Evolutionary conservation across 495 filamentous ascomycete genomes (phyloP).

Genomic region (Penicillium bialowiezense): DNA sequence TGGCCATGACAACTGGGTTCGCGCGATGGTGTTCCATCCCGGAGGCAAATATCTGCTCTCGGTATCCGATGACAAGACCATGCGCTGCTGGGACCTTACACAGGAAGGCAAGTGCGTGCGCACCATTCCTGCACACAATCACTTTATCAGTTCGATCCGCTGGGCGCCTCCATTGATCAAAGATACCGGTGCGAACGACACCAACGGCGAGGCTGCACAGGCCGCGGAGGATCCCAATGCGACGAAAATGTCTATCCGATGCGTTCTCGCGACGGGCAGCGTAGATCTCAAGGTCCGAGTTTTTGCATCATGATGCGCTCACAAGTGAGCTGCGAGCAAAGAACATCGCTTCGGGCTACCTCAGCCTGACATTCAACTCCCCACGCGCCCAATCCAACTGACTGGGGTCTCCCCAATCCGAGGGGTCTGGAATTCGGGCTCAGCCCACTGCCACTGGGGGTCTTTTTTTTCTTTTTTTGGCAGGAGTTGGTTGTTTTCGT

Average conservation of each 20-base stretch:
- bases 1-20: conserved; percentile 97
- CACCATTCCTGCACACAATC: conserved; percentile 73
- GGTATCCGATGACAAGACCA: conserved; percentile 84
- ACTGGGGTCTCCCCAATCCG: too few relatives aligned
- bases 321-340: neutral
- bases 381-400: conserved; percentile 2
- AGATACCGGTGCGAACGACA: conserved; percentile 42
- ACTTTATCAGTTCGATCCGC: conserved; percentile 82
- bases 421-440: too few relatives aligned
- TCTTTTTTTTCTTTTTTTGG: neutral
- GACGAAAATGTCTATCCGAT: conserved; percentile 48
- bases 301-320: conserved; percentile 43
- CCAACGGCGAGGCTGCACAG: conserved; percentile 18
- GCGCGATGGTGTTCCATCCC: conserved; percentile 84
- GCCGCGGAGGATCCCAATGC: conserved; percentile 27
- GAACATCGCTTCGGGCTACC: neutral
- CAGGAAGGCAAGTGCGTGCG: conserved; percentile 92
- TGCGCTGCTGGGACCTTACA: conserved; percentile 91
- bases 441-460: too few relatives aligned
- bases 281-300: conserved; percentile 62
- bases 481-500: conserved; percentile 32
- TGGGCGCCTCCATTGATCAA: conserved; percentile 84
- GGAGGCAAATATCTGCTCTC: conserved; percentile 90
- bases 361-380: neutral
- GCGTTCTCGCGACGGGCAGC: conserved; percentile 63